Conservation (phyloP, 2,329 filamentous ascomycete genomes). For the Ilyonectria sp. region DNA sequence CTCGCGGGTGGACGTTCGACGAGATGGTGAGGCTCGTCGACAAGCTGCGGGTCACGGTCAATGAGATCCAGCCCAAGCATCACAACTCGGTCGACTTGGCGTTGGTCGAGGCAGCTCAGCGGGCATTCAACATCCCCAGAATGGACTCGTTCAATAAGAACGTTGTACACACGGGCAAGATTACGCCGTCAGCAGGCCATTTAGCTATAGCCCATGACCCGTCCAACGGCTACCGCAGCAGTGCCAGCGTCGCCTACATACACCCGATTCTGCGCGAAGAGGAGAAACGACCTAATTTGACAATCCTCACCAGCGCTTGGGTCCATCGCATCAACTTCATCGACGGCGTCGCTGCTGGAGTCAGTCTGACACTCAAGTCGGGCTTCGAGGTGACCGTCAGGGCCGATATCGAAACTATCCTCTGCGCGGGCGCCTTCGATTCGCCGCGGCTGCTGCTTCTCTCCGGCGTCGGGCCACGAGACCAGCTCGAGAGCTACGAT, state of each 20-base stretch:
- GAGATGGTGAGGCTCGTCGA: slow-evolving; percentile 85
- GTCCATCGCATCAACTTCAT: slow-evolving; percentile 83
- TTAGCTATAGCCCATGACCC: slow-evolving; percentile 92
- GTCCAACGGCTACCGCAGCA: slow-evolving; percentile 84
- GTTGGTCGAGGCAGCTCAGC: slow-evolving; percentile 85
- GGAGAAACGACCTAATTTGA: slow-evolving; percentile 84
- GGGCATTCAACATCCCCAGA: slow-evolving; percentile 82
- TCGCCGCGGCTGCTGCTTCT: slow-evolving; percentile 77
- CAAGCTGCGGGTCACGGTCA: slow-evolving; percentile 86
- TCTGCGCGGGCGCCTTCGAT: slow-evolving; percentile 84
- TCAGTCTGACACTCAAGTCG: slow-evolving; percentile 73
- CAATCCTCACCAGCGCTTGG: slow-evolving; percentile 88
- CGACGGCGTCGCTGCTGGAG: slow-evolving; percentile 78
- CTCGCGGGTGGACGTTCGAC: slow-evolving; percentile 87
- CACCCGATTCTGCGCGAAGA: slow-evolving; percentile 88
- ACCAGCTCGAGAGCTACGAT: slow-evolving; percentile 65
- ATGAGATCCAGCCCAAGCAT: slow-evolving; percentile 86
- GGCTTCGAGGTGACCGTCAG: slow-evolving; percentile 68
- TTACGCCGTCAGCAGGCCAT: slow-evolving; percentile 85
- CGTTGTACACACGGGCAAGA: slow-evolving; percentile 78
- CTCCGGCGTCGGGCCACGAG: slow-evolving; percentile 68
- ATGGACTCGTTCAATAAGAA: slow-evolving; percentile 88
- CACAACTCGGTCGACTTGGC: slow-evolving; percentile 91
- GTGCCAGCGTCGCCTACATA: slow-evolving; percentile 91
- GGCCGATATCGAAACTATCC: slow-evolving; percentile 81